Evolutionary conservation across 305 asterid species (phyloP).

Genomic region (Lippia alba): DNA sequence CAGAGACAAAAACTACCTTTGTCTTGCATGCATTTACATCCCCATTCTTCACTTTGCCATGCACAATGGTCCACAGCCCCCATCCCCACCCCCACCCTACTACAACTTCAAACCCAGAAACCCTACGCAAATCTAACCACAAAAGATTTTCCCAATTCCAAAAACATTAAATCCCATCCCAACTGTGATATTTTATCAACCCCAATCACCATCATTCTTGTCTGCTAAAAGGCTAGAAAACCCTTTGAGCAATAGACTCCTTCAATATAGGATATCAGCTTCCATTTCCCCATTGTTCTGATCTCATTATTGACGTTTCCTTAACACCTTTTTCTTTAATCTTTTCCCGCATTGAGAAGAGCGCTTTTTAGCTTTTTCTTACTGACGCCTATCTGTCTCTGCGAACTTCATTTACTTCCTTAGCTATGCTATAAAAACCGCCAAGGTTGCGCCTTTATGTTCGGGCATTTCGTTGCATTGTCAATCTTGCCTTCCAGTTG

Average conservation of each 20-base stretch:
- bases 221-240: conserved; percentile 30
- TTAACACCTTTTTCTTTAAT: conserved; percentile 42
- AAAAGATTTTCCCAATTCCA: conserved; percentile 38
- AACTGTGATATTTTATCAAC: not conserved
- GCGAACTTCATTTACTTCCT: conserved; percentile 52
- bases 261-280: conserved; percentile 16
- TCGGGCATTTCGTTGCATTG: conserved; percentile 30
- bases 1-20: conserved; percentile 59
- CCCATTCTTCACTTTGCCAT: conserved; percentile 35
- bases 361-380: conserved; percentile 53
- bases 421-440: conserved; percentile 62
- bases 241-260: conserved; percentile 34
- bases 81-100: not conserved
- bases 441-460: conserved; percentile 31
- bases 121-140: conserved; percentile 36
- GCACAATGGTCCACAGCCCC: conserved; percentile 57
- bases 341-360: conserved; percentile 47
- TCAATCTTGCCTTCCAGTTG: conserved; percentile 30
- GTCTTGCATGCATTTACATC: conserved; percentile 69
- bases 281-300: conserved; percentile 40
- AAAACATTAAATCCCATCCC: conserved; percentile 17
- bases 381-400: conserved; percentile 53
- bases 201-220: conserved; percentile 28
- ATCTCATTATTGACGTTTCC: conserved; percentile 54
- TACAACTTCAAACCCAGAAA: not conserved